A percentile compares a stretch with the other conserved stretches of the same genome.
Conservation (phyloP, 495 filamentous ascomycete species). For the Saxispiralis lemnorum region DNA sequence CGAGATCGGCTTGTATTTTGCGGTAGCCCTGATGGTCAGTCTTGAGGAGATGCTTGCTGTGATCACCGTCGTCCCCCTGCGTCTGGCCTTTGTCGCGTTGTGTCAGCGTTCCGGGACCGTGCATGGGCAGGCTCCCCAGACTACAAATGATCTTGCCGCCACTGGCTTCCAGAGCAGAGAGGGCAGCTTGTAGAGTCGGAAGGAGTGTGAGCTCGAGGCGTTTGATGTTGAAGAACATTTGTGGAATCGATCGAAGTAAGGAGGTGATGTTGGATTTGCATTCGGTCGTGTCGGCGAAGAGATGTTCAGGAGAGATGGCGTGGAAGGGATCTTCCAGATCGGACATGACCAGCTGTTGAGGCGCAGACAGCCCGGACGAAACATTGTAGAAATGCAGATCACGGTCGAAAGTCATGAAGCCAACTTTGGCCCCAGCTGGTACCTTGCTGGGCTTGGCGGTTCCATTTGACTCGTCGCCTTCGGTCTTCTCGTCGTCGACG, state of each 20-base stretch:
- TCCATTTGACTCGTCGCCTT: constrained; percentile 38
- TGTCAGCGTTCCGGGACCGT: constrained; percentile 68
- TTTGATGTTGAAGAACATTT: constrained; percentile 69
- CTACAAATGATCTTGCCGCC: constrained; percentile 90
- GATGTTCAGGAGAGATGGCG: constrained; percentile 60
- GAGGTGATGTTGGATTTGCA: constrained; percentile 72
- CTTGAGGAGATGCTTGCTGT: constrained; percentile 59
- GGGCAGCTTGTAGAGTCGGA: constrained; percentile 62
- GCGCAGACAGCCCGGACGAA: constrained; percentile 61
- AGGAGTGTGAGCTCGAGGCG: constrained; percentile 77
- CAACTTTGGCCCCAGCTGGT: constrained; percentile 68
- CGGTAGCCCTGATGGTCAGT: constrained; percentile 75
- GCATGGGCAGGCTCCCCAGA: constrained; percentile 65
- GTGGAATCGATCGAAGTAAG: constrained; percentile 62
- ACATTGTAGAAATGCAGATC: constrained; percentile 97
- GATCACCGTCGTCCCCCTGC: constrained; percentile 68
- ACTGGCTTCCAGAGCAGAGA: constrained; percentile 62
- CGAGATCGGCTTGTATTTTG: constrained; percentile 72
- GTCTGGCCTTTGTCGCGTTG: constrained; percentile 77
- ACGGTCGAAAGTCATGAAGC: constrained; percentile 88
- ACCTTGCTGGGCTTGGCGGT: constrained; percentile 33
- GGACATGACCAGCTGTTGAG: constrained; percentile 97
- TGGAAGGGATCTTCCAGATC: constrained; percentile 96
- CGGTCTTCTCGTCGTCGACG: constrained; percentile 31
- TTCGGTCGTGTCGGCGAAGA: constrained; percentile 92